phyloP scores from a whole-genome alignment of 768 basidiomycete genomes.

The Calvatia gigantea region DNA sequence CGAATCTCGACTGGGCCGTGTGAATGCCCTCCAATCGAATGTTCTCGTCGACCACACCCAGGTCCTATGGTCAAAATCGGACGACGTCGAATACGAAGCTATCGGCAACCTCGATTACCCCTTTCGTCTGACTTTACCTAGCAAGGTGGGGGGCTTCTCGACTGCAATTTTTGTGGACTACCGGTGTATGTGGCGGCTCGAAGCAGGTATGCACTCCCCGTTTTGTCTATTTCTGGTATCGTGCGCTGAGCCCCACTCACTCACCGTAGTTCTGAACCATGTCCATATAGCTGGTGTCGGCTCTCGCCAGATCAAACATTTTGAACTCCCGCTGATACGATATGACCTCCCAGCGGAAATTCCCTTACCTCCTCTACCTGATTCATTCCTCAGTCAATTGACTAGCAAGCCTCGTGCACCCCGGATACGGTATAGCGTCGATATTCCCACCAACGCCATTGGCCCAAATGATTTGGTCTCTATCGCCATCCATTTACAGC shows the following conservation, averaged over 20 bases:
- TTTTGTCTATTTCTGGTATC: not conserved
- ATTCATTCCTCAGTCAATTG: conserved; percentile 34
- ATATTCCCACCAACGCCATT: conserved; percentile 52
- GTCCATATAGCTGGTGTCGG: conserved; percentile 63
- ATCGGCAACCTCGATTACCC: conserved; percentile 66
- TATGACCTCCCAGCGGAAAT: conserved; percentile 54
- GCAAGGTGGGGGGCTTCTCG: conserved; percentile 59
- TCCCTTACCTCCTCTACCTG: conserved; percentile 32
- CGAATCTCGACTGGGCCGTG: conserved; percentile 66
- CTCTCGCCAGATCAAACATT: conserved; percentile 62
- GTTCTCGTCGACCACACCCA: conserved; percentile 65
- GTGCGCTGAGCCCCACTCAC: not conserved
- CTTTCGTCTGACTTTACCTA: conserved; percentile 68
- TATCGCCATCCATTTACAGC: conserved; percentile 59
- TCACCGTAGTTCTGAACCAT: conserved; percentile 60
- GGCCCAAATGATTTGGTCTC: conserved; percentile 74
- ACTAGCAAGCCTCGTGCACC: conserved; percentile 57
- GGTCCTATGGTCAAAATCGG: conserved; percentile 66
- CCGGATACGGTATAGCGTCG: conserved; percentile 56
- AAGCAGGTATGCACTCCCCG: conserved; percentile 59
- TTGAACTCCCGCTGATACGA: conserved; percentile 69
- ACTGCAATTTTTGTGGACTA: conserved; percentile 75
- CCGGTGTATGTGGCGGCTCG: conserved; percentile 77
- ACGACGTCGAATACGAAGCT: conserved; percentile 51
- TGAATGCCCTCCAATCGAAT: conserved; percentile 55